Base-by-base conservation (phyloP, 2,329 filamentous ascomycete species). In the Colletotrichum sublineola region DNA sequence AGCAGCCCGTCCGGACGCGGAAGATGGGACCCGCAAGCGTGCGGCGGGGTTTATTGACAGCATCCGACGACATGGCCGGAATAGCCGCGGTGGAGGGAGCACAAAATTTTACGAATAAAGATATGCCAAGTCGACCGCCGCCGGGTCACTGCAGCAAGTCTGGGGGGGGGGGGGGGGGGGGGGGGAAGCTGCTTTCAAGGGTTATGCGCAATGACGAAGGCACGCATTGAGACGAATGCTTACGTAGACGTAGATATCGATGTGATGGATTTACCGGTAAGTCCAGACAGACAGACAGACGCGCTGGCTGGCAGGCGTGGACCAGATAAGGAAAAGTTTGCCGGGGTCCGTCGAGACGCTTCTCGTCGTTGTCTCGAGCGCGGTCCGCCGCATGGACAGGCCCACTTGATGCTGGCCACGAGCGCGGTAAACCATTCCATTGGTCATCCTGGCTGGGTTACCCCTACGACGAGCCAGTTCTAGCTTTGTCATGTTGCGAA, bases 1-100 rank as follows among this genome's bases (percentile, higher is more conserved):
- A 74, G 74, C 84, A 86, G 15, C 84, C 84, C n/a, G 57, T 81
- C 31, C 67, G 67, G 55, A 70, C 67, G 55, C 67, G 67, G 53
- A 70, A 70, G 62, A 70, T 70, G 15, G 67, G 67, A 36, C 67
- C 67, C 33, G 67, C 67, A 48, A 70, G 67, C 53, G 67, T 70
- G 5, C 67, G 67, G 53, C 67, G 67, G 42, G 67, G 67, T 70
- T 60, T 70, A 18, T 60, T 70, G 12, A 46, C n/a, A 24, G 40
- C 29, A 29, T 29, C n/a, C 40, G 65, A 56, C 29, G 63, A 66
- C 62, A 70, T 56, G 44, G 42, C 42, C 38, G 53, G 55, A 33
- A 33, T n/a, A 31, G 44, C 67, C 62, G 62, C 52, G 52, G 50
- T 15, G 62, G 62, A 42, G 38, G 40, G 4, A 29, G 6, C 24